phyloP scores from a whole-genome alignment of 2,329 filamentous ascomycete species.

The Cercospora zeina region DNA sequence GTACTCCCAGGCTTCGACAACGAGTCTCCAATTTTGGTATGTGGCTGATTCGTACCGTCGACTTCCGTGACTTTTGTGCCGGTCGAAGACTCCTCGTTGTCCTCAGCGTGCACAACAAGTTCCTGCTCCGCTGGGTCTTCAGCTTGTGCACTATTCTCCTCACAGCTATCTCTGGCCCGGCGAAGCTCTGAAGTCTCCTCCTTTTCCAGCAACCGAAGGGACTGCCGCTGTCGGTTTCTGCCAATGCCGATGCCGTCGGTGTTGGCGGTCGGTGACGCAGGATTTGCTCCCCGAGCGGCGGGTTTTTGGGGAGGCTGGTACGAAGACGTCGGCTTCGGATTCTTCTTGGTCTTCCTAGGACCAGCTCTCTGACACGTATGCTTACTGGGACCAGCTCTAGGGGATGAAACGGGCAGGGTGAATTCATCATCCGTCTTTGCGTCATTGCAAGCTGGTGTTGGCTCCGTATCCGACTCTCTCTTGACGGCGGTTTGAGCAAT shows the following conservation, averaged over 20 bases:
- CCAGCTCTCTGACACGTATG: too few relatives aligned
- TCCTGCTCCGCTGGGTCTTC: not conserved
- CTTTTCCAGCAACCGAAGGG: not conserved
- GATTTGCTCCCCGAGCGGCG: not conserved
- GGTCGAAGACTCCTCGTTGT: not conserved
- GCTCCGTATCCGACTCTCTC: not conserved
- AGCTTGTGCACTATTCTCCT: not conserved
- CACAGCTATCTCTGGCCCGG: not conserved
- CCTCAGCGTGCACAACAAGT: not conserved
- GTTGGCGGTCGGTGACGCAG: not conserved
- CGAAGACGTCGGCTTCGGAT: too few relatives aligned
- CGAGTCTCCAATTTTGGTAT: not conserved
- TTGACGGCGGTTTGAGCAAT: not conserved
- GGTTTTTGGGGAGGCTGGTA: not conserved
- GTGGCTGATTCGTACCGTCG: not conserved
- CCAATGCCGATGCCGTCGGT: not conserved
- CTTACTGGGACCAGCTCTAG: too few relatives aligned
- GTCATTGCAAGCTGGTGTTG: not conserved
- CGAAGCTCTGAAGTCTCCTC: not conserved
- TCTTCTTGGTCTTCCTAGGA: too few relatives aligned
- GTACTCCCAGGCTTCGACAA: not conserved
- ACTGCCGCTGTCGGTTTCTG: not conserved
- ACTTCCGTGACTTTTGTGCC: not conserved
- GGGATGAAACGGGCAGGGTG: too few relatives aligned
- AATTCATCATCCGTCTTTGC: too few relatives aligned